Evolutionary conservation across 2,329 filamentous ascomycete species (phyloP).

Genomic region (Pseudonectria buxi): DNA sequence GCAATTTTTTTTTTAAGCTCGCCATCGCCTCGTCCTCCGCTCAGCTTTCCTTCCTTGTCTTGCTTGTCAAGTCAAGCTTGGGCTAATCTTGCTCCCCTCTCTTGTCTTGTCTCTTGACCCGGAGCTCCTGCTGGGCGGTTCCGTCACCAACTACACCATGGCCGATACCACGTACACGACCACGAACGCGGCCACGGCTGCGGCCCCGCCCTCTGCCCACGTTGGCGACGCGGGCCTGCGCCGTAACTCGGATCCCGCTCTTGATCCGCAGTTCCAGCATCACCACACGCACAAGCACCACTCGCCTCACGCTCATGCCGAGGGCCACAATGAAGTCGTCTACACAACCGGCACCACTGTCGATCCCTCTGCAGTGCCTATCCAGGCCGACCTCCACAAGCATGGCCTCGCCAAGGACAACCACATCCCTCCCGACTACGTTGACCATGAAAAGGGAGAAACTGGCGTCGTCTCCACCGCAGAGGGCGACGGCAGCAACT

Average conservation of each 20-base stretch:
- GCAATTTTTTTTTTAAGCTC: too few species aligned
- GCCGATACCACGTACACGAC: slow-evolving; percentile 10
- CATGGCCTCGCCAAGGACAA: slow-evolving; percentile 11
- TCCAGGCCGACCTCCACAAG: slow-evolving; percentile 26
- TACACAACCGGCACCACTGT: slow-evolving; percentile 39
- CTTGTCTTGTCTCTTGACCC: not conserved
- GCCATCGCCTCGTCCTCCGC: too few species aligned
- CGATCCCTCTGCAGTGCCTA: slow-evolving; percentile 29
- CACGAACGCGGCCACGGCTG: not conserved
- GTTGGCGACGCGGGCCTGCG: slow-evolving; percentile 3
- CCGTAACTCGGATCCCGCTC: slow-evolving; percentile 19
- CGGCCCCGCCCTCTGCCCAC: not conserved
- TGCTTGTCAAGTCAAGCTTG: too few species aligned
- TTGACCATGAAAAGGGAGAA: slow-evolving; percentile 33
- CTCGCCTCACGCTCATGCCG: slow-evolving; percentile 26
- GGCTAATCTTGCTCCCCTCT: too few species aligned
- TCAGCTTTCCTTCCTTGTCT: too few species aligned
- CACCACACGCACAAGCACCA: slow-evolving; percentile 38
- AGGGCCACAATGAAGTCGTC: slow-evolving; percentile 34
- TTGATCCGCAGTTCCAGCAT: slow-evolving; percentile 35
- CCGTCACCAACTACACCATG: slow-evolving; percentile 8
- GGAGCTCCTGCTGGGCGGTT: not conserved
- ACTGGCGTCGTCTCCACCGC: slow-evolving; percentile 25
- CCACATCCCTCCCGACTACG: slow-evolving; percentile 31
- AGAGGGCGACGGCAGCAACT: slow-evolving; percentile 14